Conservation (phyloP, 192 early-diverging fungal genomes). For the Coemansia umbellata region DNA sequence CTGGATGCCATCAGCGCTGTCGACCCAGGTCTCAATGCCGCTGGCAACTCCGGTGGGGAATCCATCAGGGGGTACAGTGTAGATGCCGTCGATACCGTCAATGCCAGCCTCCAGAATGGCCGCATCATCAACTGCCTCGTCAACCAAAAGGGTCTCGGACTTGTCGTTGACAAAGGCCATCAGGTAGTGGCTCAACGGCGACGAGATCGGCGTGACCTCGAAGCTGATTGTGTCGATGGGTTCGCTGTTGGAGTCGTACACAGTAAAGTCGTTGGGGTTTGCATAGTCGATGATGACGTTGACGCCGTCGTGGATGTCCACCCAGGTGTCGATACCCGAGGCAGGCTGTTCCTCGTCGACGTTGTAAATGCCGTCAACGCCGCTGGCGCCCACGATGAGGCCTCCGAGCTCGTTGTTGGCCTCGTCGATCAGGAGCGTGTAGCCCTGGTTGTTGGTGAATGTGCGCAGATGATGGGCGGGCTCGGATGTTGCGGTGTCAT, state of each 20-base stretch:
- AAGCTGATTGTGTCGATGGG: slow-evolving; percentile 18
- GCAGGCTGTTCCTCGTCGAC: slow-evolving; percentile 1
- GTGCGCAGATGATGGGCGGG: slow-evolving; percentile 24
- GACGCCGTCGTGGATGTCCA: slow-evolving; percentile 22
- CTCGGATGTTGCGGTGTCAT: neutral
- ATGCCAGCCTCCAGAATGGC: slow-evolving; percentile 13
- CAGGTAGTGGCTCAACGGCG: slow-evolving; percentile 17
- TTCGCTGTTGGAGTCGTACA: slow-evolving; percentile 17
- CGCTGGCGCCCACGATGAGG: neutral
- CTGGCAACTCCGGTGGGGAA: neutral
- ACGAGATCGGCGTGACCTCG: neutral
- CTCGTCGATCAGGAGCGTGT: slow-evolving; percentile 32
- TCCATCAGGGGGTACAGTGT: slow-evolving; percentile 14
- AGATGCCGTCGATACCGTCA: slow-evolving; percentile 25
- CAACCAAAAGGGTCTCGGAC: slow-evolving; percentile 16
- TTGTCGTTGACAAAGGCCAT: slow-evolving; percentile 32
- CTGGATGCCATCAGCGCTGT: slow-evolving; percentile 18
- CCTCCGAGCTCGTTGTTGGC: slow-evolving; percentile 24
- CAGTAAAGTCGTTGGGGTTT: slow-evolving; percentile 26
- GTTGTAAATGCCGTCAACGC: slow-evolving; percentile 34
- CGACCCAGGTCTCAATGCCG: slow-evolving; percentile 28
- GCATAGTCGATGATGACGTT: slow-evolving; percentile 35
- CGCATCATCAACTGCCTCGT: slow-evolving; percentile 10
- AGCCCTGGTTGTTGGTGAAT: slow-evolving; percentile 16
- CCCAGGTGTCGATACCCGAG: slow-evolving; percentile 25